Conservation (phyloP, 805 yeast species). For the Komagataella pastoris region DNA sequence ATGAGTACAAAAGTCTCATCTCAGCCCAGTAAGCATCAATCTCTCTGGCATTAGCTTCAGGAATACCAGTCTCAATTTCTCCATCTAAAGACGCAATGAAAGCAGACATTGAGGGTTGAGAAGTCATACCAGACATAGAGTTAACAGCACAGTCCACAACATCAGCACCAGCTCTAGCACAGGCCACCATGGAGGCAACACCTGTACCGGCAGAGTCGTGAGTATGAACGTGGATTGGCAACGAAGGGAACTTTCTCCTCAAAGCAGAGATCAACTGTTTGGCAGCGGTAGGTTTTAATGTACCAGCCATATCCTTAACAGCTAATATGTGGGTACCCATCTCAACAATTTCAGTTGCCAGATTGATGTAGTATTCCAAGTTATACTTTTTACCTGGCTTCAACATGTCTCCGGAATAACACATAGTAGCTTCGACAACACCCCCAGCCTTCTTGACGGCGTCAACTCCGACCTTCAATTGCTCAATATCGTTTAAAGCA, state of each 20-base stretch:
- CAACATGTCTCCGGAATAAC: slow-evolving; percentile 98
- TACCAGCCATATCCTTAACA: slow-evolving; percentile 99
- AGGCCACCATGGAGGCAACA: slow-evolving; percentile 91
- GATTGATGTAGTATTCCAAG: slow-evolving; percentile 72
- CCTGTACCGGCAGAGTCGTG: slow-evolving; percentile 99
- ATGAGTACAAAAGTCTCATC: slow-evolving; percentile 91
- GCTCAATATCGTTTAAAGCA: slow-evolving; percentile 93
- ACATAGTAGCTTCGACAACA: slow-evolving; percentile 95
- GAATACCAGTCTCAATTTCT: slow-evolving; percentile 61
- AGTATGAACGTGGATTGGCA: slow-evolving; percentile 97
- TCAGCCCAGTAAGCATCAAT: slow-evolving; percentile 97
- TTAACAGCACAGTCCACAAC: slow-evolving; percentile 95
- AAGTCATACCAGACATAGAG: slow-evolving; percentile 96
- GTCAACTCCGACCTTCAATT: slow-evolving; percentile 91
- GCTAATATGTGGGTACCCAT: slow-evolving; percentile 97
- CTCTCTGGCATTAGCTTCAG: slow-evolving; percentile 57
- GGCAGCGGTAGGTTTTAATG: slow-evolving; percentile 93
- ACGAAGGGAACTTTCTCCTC: slow-evolving; percentile 77
- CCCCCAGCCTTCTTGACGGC: slow-evolving; percentile 98
- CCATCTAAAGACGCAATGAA: slow-evolving; percentile 87
- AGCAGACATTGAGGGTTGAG: slow-evolving; percentile 95
- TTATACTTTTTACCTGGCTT: slow-evolving; percentile 93
- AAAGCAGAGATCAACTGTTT: slow-evolving; percentile 63
- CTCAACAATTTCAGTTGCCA: slow-evolving; percentile 71
- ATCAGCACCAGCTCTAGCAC: slow-evolving; percentile 95